Evolutionary conservation across 768 basidiomycete species (phyloP).

Genomic region (Auricularia sp.): DNA sequence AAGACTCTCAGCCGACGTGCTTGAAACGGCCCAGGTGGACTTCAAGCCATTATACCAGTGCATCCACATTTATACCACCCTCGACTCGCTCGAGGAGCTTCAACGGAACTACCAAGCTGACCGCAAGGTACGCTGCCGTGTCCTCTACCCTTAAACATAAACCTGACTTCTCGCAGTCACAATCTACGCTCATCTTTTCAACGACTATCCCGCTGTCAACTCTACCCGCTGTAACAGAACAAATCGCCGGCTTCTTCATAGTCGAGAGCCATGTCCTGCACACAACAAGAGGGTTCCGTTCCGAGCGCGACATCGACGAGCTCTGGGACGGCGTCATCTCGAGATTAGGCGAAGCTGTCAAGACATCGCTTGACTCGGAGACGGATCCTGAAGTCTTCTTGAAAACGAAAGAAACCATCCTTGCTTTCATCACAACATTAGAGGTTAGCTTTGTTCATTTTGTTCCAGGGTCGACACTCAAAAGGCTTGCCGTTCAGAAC

Average conservation of each 20-base stretch:
- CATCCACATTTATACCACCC: conserved; percentile 89
- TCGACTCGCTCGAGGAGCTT: conserved; percentile 84
- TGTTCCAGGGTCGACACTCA: neutral
- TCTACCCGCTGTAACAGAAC: conserved; percentile 72
- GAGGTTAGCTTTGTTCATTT: conserved; percentile 48
- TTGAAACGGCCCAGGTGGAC: conserved; percentile 90
- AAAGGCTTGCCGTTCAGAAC: conserved; percentile 37
- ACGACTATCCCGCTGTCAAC: conserved; percentile 53
- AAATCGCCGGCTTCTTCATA: conserved; percentile 96
- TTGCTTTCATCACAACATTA: conserved; percentile 82
- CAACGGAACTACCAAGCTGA: conserved; percentile 94
- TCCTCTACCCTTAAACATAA: neutral
- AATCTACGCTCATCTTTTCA: conserved; percentile 92
- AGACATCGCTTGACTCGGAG: conserved; percentile 59
- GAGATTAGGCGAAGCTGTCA: conserved; percentile 63
- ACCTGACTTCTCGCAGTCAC: conserved; percentile 46
- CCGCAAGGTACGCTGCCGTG: conserved; percentile 51
- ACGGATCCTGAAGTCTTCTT: conserved; percentile 75
- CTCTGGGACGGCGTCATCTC: conserved; percentile 84
- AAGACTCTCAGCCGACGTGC: conserved; percentile 56
- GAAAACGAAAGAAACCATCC: conserved; percentile 70
- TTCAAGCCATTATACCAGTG: conserved; percentile 94
- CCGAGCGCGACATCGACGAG: conserved; percentile 82
- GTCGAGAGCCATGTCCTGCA: conserved; percentile 87
- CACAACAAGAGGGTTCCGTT: conserved; percentile 84